phyloP scores from a whole-genome alignment of 345 rosid genomes.

The Citrus mangshanensis region DNA sequence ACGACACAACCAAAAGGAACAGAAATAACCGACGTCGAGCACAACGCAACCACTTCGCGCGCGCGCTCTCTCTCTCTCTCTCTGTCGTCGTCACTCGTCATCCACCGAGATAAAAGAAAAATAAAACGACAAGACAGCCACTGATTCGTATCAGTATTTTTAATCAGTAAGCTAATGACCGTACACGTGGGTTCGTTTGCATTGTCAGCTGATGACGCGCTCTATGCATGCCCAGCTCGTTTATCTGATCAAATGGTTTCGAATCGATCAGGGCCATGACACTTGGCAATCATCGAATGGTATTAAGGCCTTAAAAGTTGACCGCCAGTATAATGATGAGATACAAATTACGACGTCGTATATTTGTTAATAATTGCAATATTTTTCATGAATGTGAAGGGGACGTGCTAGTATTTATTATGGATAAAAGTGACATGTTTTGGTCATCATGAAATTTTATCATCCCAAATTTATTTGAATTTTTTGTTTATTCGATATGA shows the following conservation, averaged over 20 bases:
- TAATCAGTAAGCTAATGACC: neutral
- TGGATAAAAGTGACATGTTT: neutral
- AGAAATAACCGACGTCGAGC: neutral
- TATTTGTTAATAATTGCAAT: neutral
- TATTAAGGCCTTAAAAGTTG: neutral
- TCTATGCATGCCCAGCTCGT: neutral
- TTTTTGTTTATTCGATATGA: too few relatives aligned
- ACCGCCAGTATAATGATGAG: neutral
- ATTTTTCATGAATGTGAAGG: neutral
- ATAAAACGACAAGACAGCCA: neutral
- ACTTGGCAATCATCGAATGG: neutral
- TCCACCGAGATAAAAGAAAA: neutral
- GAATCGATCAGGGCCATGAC: neutral
- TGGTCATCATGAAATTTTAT: neutral
- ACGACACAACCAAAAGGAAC: neutral
- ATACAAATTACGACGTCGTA: neutral
- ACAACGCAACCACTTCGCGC: neutral
- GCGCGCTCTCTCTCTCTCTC: too few relatives aligned
- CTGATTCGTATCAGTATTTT: neutral
- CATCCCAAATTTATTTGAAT: neutral
- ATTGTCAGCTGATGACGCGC: conserved; percentile 12
- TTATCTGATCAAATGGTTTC: neutral
- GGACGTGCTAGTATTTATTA: conserved; percentile 1
- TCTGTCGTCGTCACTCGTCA: neutral
- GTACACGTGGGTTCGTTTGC: conserved; percentile 4